Evolutionary conservation across 2,329 filamentous ascomycete species (phyloP).

Genomic region (Phaeosphaeriaceae sp.): DNA sequence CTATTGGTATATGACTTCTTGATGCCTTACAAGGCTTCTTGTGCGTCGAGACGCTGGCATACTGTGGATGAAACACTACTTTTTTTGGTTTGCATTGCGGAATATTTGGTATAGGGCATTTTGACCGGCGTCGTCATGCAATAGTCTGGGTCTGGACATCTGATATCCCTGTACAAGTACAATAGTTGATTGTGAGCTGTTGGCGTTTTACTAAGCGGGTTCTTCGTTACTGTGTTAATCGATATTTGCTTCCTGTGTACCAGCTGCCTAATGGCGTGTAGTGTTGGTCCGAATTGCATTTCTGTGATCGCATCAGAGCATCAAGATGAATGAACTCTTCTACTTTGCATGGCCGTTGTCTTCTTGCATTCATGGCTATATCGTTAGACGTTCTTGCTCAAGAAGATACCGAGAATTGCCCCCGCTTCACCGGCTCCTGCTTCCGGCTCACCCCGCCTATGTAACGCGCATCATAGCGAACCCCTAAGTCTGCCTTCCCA

Average conservation of each 20-base stretch:
- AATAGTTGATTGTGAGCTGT: conserved; percentile 11
- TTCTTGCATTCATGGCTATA: background rate
- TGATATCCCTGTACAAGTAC: conserved; percentile 48
- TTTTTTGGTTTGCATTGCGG: conserved; percentile 10
- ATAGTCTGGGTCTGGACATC: conserved; percentile 31
- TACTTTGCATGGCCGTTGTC: background rate
- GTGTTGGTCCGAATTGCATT: background rate
- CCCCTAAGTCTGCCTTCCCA: background rate
- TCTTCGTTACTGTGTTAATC: background rate
- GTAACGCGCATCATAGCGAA: conserved; percentile 7
- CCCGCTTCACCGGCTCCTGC: conserved; percentile 9
- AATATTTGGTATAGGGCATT: conserved; percentile 26
- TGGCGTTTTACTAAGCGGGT: background rate
- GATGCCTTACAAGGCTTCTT: conserved; percentile 12
- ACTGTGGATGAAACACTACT: conserved; percentile 16
- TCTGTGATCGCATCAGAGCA: background rate
- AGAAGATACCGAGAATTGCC: conserved; percentile 16
- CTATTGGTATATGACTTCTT: conserved; percentile 9
- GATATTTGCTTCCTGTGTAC: background rate
- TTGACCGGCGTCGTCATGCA: conserved; percentile 19
- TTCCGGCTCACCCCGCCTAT: conserved; percentile 17
- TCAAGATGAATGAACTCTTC: background rate
- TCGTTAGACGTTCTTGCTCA: background rate
- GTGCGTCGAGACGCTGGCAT: conserved; percentile 18
- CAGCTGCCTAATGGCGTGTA: background rate